Evolutionary conservation across 2,329 filamentous ascomycete genomes (phyloP), one percentile per base, ranked within the genome.

Genomic region (Colletotrichum sp.): DNA sequence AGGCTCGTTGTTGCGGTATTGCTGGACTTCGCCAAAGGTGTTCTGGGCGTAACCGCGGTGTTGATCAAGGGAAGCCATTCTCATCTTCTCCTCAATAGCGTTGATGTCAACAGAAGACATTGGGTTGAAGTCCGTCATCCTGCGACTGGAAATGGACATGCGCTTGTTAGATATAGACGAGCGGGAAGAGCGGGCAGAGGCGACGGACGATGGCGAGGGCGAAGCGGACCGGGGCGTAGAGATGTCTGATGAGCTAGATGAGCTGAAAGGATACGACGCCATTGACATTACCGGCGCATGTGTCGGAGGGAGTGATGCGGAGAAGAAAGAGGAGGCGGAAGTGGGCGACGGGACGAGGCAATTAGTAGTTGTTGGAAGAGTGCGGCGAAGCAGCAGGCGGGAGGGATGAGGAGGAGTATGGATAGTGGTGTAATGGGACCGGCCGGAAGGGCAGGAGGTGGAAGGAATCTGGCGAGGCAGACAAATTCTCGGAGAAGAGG

Each of bases 41-140:
- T 89, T 86, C 80, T 90, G 88, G 77, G 86, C 82, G 81, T 92
- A 92, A 74, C 91, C 91, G 77, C 89, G 86, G 76, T 91, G 86
- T 76, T 90, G 87, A 79, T 92, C 90, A 65, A 92, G 87, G 70
- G 87, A 84, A 69, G 90, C 86, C 85, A 89, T 87, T 79, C 89
- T 91, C 88, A 92, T 90, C 76, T 86, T 84, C 78, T 90, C 85
- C 83, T 91, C 88, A 76, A 92, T 89, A 77, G 88, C 86, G 57
- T 84, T 76, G 73, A 91, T 83, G 81, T 92, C 89, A 80, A 92
- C 84, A 68, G 87, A 83, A 76, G 88, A 87, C 85, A 90, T 86
- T 76, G 89, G 89, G 79, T 91, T 90, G 76, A 88, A 84, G 76
- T 86, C 82, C 66, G 87, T 87, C 76, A 89, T 84, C 73, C 87